These are phyloP conservation scores for Haberlea rhodopensis DNA, from an alignment of 257 asterid genomes.

Conservation along the genomic window DNA sequence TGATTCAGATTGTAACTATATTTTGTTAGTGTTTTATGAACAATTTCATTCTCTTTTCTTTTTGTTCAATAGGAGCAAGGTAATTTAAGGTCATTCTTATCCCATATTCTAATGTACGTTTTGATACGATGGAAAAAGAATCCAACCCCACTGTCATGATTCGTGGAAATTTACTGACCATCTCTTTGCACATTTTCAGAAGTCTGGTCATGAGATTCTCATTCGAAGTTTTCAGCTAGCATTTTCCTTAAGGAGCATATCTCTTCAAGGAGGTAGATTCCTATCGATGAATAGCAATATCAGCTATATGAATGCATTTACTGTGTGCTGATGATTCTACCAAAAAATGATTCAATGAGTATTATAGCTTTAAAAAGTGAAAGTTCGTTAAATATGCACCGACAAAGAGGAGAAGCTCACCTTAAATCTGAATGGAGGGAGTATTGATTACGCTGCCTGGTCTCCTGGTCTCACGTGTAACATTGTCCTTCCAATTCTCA, in stretches of 20 bases:
- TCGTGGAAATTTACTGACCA: constrained; percentile 25
- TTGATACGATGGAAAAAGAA: neutral
- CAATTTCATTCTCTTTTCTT: constrained; percentile 3
- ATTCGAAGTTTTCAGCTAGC: constrained; percentile 75
- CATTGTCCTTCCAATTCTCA: constrained; percentile 1
- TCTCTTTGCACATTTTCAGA: constrained; percentile 40
- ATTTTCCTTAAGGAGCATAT: constrained; percentile 60
- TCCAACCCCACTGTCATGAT: neutral
- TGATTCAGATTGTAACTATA: neutral
- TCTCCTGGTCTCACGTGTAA: too few relatives aligned
- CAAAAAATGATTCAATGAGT: too few relatives aligned
- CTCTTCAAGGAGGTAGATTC: constrained; percentile 63
- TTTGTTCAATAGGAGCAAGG: neutral
- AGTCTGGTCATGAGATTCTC: constrained; percentile 61
- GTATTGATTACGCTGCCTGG: too few relatives aligned
- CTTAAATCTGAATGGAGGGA: too few relatives aligned
- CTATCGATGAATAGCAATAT: constrained; percentile 20
- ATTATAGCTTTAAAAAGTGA: too few relatives aligned
- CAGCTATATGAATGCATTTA: constrained; percentile 8
- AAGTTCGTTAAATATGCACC: too few relatives aligned
- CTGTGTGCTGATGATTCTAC: neutral
- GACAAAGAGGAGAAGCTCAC: too few relatives aligned
- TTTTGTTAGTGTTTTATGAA: constrained; percentile 10
- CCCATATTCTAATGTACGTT: neutral
- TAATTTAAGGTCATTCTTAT: neutral